Conservation (phyloP, 192 early-diverging fungal genomes). For the Cetraspora pellucida region DNA sequence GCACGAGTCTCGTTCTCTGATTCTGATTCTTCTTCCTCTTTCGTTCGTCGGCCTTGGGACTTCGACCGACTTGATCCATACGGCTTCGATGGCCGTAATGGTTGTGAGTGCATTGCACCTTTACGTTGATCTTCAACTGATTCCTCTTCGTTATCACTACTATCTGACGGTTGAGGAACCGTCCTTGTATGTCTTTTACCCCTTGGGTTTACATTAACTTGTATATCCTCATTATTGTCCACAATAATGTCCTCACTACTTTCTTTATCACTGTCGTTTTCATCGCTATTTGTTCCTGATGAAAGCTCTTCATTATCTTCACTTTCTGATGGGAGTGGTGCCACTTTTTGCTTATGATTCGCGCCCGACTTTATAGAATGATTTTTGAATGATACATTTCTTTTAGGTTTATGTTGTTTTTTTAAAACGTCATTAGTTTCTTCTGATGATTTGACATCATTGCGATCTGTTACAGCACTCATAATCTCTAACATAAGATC, state of each 20-base stretch:
- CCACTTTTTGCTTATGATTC: conserved; percentile 5
- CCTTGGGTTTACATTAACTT: background rate
- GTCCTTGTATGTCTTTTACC: conserved; percentile 3
- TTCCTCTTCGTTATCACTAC: conserved; percentile 17
- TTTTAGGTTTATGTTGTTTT: conserved; percentile 26
- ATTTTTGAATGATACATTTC: conserved; percentile 29
- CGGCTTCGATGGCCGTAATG: too few species aligned
- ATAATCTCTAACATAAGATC: conserved; percentile 31
- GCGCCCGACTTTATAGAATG: background rate
- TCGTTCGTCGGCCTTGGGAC: conserved; percentile 13
- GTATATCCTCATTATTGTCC: background rate
- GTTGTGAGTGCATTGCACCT: background rate
- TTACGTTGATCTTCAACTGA: background rate
- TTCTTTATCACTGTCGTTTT: conserved; percentile 4
- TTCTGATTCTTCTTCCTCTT: background rate
- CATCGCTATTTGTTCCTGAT: background rate
- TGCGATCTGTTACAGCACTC: conserved; percentile 11
- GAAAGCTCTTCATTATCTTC: conserved; percentile 5
- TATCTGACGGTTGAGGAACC: conserved; percentile 18
- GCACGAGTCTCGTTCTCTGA: background rate
- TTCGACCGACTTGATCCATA: too few species aligned
- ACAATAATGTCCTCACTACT: background rate
- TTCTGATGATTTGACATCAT: background rate
- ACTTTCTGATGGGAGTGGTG: conserved; percentile 31
- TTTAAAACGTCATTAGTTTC: background rate